phyloP scores from a whole-genome alignment of 2,329 filamentous ascomycete genomes.

The Fusarium papillatum region DNA sequence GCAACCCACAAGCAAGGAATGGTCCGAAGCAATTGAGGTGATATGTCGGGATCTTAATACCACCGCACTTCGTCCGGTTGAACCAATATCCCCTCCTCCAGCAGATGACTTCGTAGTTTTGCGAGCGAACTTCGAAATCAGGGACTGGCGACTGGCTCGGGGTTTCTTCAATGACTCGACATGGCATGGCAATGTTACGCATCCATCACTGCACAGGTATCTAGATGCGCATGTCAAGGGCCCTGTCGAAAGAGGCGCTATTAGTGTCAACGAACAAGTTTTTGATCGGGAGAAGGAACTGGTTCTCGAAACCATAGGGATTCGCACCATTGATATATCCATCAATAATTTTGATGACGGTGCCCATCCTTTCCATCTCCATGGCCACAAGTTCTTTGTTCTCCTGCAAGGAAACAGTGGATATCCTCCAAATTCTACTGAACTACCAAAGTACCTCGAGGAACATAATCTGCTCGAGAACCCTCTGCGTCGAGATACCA shows the following conservation, averaged over 20 bases:
- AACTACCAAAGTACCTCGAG: slow-evolving; percentile 43
- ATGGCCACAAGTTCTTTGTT: slow-evolving; percentile 70
- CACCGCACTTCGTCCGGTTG: slow-evolving; percentile 56
- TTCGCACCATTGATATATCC: slow-evolving; percentile 67
- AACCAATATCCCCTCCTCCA: slow-evolving; percentile 51
- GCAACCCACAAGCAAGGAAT: slow-evolving; percentile 59
- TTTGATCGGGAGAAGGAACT: slow-evolving; percentile 52
- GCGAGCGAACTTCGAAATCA: slow-evolving; percentile 68
- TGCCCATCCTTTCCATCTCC: slow-evolving; percentile 64
- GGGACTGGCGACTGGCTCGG: slow-evolving; percentile 64
- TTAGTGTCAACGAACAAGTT: slow-evolving; percentile 47
- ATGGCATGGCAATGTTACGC: slow-evolving; percentile 56
- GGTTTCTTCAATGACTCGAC: slow-evolving; percentile 68
- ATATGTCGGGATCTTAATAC: slow-evolving; percentile 68
- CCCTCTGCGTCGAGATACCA: slow-evolving; percentile 56
- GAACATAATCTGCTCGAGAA: slow-evolving; percentile 44
- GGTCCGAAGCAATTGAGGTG: slow-evolving; percentile 61
- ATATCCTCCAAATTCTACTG: slow-evolving; percentile 48
- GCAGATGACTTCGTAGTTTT: slow-evolving; percentile 59
- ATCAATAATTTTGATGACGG: slow-evolving; percentile 72
- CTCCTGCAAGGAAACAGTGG: slow-evolving; percentile 48
- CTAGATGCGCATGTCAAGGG: slow-evolving; percentile 41
- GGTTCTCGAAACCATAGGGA: slow-evolving; percentile 63
- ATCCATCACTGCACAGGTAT: slow-evolving; percentile 52
- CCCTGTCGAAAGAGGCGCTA: slow-evolving; percentile 15